Evolutionary conservation across 1,284 basidiomycete genomes (phyloP).

Genomic region (Anthracocystis panici-leucophaei): DNA sequence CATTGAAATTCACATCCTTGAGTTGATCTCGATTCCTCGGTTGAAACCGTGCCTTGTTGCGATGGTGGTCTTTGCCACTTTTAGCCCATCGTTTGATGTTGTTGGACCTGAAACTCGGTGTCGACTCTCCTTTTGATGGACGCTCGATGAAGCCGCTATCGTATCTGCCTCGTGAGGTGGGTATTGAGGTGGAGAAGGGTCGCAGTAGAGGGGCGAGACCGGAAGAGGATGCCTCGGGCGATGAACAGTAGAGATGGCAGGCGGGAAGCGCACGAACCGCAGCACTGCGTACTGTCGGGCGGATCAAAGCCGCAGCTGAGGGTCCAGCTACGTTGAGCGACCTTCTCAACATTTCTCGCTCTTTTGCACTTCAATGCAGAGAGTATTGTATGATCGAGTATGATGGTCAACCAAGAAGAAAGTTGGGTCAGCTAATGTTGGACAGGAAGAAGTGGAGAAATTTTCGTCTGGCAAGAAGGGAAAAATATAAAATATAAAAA

Average conservation of each 20-base stretch:
- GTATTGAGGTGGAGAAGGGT: slow-evolving; percentile 10
- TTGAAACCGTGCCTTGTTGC: slow-evolving; percentile 20
- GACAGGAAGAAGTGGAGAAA: slow-evolving; percentile 28
- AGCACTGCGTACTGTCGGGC: slow-evolving; percentile 3
- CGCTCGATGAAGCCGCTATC: slow-evolving; percentile 19
- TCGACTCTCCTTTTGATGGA: not conserved
- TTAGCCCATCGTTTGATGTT: not conserved
- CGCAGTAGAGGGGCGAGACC: not conserved
- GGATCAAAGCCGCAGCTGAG: slow-evolving; percentile 11
- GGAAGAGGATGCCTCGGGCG: slow-evolving; percentile 6
- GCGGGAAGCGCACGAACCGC: slow-evolving; percentile 2
- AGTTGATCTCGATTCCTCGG: not conserved
- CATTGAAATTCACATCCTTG: slow-evolving; percentile 26
- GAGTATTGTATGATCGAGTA: not conserved
- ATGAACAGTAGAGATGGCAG: slow-evolving; percentile 6
- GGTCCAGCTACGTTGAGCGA: slow-evolving; percentile 14
- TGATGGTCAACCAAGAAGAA: not conserved
- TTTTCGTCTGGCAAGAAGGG: no score
- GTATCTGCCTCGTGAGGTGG: slow-evolving; percentile 7
- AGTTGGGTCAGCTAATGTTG: not conserved
- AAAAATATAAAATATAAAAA: not conserved
- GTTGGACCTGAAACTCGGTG: not conserved
- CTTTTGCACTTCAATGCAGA: no score
- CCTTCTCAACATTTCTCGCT: slow-evolving; percentile 22
- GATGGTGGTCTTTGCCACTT: slow-evolving; percentile 3